Evolutionary conservation across 768 basidiomycete genomes (phyloP).

Genomic region (Boletus insuetus): DNA sequence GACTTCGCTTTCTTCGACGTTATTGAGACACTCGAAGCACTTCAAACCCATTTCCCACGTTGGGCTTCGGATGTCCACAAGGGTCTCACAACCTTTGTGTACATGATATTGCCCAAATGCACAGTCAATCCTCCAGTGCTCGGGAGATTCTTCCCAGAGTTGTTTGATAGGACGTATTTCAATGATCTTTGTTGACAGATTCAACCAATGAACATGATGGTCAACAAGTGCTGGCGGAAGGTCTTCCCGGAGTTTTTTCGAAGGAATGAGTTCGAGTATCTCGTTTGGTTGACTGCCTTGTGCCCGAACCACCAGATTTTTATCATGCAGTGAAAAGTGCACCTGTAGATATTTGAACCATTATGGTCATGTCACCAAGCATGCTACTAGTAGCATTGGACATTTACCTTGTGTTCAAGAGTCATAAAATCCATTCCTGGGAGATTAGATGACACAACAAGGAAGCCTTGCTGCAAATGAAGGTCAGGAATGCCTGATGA

Average conservation of each 20-base stretch:
- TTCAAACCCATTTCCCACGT: not conserved
- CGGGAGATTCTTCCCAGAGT: constrained; percentile 16
- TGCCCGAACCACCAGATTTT: constrained; percentile 6
- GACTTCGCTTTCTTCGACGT: too few relatives aligned
- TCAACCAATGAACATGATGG: constrained; percentile 24
- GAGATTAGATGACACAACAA: not conserved
- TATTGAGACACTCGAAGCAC: not conserved
- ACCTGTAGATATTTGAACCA: constrained; percentile 6
- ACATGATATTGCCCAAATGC: not conserved
- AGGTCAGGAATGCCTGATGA: too few relatives aligned
- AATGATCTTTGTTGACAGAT: constrained; percentile 9
- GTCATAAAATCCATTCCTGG: not conserved
- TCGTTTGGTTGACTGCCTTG: not conserved
- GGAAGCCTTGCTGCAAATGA: not conserved
- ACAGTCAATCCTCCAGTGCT: constrained; percentile 20
- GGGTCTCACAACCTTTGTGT: not conserved
- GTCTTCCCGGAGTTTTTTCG: constrained; percentile 8
- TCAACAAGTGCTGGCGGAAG: constrained; percentile 15
- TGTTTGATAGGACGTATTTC: constrained; percentile 21
- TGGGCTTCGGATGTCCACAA: constrained; percentile 16
- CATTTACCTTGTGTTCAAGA: constrained; percentile 2
- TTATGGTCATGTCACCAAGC: not conserved
- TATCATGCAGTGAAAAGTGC: constrained; percentile 8
- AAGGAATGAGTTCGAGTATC: constrained; percentile 19
- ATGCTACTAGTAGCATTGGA: too few relatives aligned